phyloP scores from a whole-genome alignment of 192 early-diverging fungal genomes.

The Piromyces sp. region DNA sequence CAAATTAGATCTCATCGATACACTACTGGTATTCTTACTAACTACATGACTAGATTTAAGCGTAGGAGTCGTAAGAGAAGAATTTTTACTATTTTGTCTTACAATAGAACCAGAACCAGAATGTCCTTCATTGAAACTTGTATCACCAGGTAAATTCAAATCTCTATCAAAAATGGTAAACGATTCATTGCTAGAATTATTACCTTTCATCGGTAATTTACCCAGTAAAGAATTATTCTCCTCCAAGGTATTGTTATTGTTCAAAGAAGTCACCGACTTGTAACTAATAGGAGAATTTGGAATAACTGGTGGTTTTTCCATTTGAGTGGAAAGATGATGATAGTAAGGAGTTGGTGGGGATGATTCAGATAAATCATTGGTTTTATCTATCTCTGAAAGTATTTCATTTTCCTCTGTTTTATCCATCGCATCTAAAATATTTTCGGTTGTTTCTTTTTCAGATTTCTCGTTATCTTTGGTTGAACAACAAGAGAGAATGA shows the following conservation, averaged over 20 bases:
- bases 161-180: neutral
- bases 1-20: neutral
- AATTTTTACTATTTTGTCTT: neutral
- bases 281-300: neutral
- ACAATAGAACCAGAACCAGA: neutral
- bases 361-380: neutral
- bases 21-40: neutral
- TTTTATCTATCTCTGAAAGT: neutral
- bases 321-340: neutral
- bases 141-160: neutral
- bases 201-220: neutral
- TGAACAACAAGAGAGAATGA: neutral
- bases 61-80: neutral
- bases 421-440: neutral
- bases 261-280: neutral
- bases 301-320: neutral
- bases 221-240: neutral
- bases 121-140: neutral
- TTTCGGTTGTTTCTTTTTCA: neutral
- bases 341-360: neutral
- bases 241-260: neutral
- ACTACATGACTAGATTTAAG: neutral
- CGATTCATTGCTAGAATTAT: neutral
- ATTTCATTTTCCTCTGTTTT: neutral
- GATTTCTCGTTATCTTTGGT: neutral